Percentiles rank a stretch among this genome's conserved stretches.
Conservation (phyloP, 495 filamentous ascomycete genomes). For the Penicillium canariense region DNA sequence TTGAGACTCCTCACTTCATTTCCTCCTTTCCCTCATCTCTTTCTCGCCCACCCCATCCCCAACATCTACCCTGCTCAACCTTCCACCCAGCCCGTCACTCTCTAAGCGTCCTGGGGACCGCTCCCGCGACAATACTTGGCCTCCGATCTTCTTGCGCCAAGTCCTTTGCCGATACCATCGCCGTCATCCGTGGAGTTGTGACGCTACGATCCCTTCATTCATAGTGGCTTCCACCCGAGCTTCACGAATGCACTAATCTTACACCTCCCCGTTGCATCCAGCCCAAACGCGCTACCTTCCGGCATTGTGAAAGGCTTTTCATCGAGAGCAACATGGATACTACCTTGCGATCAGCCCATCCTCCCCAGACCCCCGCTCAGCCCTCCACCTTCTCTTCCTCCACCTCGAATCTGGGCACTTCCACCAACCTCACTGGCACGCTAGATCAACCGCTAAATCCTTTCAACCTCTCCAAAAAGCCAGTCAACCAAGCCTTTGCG, state of each 20-base stretch:
- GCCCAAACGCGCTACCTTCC: not conserved
- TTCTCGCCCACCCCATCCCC: not conserved
- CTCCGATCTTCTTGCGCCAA: not conserved
- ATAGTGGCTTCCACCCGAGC: constrained; percentile 7
- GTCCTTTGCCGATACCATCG: constrained; percentile 6
- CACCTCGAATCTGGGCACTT: constrained; percentile 10
- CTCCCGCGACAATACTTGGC: not conserved
- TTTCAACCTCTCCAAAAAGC: constrained; percentile 10
- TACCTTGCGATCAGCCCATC: constrained; percentile 16
- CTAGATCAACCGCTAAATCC: constrained; percentile 11
- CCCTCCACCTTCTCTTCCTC: constrained; percentile 16
- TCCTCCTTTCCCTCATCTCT: not conserved
- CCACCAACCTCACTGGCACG: constrained; percentile 11
- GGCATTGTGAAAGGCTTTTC: not conserved
- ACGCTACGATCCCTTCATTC: constrained; percentile 8
- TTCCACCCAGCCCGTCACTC: constrained; percentile 15
- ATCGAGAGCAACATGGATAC: constrained; percentile 18
- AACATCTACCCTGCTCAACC: constrained; percentile 6
- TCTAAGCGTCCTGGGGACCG: constrained; percentile 11
- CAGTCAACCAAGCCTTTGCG: constrained; percentile 13
- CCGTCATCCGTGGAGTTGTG: constrained; percentile 10
- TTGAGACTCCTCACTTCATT: not conserved
- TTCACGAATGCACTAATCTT: constrained; percentile 5
- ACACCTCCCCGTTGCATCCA: constrained; percentile 1
- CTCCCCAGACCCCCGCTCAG: constrained; percentile 15